These are phyloP conservation scores for Tylopilus sp. DNA, from an alignment of 1,284 basidiomycete genomes.

Conservation along the genomic window DNA sequence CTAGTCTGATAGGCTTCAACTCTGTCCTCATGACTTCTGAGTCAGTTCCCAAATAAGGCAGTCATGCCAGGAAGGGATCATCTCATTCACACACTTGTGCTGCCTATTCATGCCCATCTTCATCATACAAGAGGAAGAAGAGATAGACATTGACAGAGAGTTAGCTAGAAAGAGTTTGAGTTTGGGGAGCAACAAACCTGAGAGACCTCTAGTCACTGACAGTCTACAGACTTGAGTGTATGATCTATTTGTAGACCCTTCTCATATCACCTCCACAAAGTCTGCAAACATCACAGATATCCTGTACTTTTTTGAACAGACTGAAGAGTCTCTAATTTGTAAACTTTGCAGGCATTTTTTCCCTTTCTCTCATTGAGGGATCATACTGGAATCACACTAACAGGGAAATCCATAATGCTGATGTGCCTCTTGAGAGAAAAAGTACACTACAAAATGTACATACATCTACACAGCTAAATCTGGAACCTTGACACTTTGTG, in stretches of 20 bases:
- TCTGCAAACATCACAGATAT: neutral
- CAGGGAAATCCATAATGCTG: slow-evolving; percentile 1
- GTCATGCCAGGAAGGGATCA: too few species aligned
- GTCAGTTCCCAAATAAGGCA: too few species aligned
- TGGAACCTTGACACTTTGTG: neutral
- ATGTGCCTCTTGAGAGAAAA: neutral
- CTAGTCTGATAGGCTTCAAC: too few species aligned
- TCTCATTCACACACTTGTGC: too few species aligned
- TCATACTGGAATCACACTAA: neutral
- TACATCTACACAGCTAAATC: slow-evolving; percentile 1
- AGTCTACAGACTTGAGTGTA: neutral
- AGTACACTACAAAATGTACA: neutral
- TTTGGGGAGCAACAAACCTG: neutral
- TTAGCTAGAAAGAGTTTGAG: neutral
- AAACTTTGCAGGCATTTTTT: neutral
- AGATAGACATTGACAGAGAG: neutral
- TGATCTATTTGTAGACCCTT: neutral
- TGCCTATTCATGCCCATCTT: too few species aligned
- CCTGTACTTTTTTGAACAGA: slow-evolving; percentile 3
- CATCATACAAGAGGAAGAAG: neutral
- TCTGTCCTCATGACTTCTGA: too few species aligned
- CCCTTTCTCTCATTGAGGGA: neutral
- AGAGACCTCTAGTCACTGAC: neutral
- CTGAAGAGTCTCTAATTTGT: neutral
- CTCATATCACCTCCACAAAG: neutral